phyloP scores from a whole-genome alignment of 192 early-diverging fungal genomes.

The Coemansia sp. region DNA sequence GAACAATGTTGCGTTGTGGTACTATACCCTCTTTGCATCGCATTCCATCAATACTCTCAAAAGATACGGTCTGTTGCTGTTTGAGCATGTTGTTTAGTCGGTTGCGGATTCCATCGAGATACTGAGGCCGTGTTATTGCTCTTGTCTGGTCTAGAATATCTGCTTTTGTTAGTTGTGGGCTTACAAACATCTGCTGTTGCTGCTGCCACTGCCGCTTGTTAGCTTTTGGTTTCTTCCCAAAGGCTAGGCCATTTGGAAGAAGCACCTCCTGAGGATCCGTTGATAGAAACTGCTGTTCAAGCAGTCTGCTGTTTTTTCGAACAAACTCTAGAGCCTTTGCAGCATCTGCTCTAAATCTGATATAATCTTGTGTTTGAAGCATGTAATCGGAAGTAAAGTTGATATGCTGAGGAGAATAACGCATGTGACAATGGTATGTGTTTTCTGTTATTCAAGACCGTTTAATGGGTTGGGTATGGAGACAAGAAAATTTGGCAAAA shows the following conservation, averaged over 20 bases:
- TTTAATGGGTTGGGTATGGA: no score
- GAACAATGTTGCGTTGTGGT: constrained; percentile 2
- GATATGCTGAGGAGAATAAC: not conserved
- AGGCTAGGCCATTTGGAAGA: not conserved
- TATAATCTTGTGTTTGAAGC: not conserved
- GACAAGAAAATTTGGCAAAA: not conserved
- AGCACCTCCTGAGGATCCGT: constrained; percentile 7
- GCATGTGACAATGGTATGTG: not conserved
- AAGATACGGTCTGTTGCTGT: not conserved
- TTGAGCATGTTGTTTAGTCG: constrained; percentile 1
- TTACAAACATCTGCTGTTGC: not conserved
- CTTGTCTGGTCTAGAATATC: not conserved
- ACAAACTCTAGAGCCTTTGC: not conserved
- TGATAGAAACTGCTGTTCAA: not conserved
- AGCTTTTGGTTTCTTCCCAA: not conserved
- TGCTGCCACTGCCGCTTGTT: not conserved
- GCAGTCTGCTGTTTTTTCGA: not conserved
- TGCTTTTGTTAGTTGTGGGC: not conserved
- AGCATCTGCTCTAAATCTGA: not conserved
- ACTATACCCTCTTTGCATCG: not conserved
- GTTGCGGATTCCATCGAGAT: not conserved
- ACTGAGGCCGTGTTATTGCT: constrained; percentile 12
- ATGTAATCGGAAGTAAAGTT: not conserved
- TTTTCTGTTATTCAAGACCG: not conserved
- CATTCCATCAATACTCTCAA: not conserved